A percentile compares a stretch with the other conserved stretches of the same genome.
Conservation (phyloP, 306 rosid species). For the Abrus pulchellus region DNA sequence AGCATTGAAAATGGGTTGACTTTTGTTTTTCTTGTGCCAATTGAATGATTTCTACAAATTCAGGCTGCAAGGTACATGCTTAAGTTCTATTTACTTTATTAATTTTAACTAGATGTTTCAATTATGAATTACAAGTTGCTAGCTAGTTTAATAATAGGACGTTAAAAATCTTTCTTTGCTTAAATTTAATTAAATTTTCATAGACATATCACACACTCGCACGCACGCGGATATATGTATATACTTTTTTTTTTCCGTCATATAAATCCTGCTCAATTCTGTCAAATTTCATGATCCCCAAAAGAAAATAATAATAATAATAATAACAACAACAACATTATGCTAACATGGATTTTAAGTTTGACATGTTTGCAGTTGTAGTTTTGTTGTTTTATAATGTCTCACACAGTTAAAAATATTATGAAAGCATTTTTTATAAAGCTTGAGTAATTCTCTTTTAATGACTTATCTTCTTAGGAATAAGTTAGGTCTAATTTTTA, state of each 20-base stretch:
- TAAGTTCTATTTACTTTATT: neutral
- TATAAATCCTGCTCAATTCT: neutral
- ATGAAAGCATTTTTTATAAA: too few species aligned
- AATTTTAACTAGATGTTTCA: neutral
- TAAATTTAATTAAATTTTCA: neutral
- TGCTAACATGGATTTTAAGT: neutral
- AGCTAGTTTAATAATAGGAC: neutral
- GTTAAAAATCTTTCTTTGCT: neutral
- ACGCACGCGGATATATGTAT: too few species aligned
- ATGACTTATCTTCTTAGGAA: too few species aligned
- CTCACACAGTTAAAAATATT: too few species aligned
- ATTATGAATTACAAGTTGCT: neutral
- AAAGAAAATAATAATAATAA: neutral
- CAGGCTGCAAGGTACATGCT: neutral
- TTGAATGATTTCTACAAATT: constrained; percentile 19
- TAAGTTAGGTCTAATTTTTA: too few species aligned
- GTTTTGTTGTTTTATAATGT: neutral
- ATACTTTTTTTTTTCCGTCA: too few species aligned
- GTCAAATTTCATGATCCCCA: neutral
- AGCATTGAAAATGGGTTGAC: neutral
- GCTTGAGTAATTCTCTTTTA: too few species aligned
- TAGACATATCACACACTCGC: too few species aligned
- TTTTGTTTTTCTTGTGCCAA: constrained; percentile 21
- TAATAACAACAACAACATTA: neutral
- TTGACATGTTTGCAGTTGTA: neutral